Percentiles rank a stretch among this genome's conserved stretches.
phyloP scores from a whole-genome alignment of 148 eudicot genomes.

The Rhododendron ferrugineum region DNA sequence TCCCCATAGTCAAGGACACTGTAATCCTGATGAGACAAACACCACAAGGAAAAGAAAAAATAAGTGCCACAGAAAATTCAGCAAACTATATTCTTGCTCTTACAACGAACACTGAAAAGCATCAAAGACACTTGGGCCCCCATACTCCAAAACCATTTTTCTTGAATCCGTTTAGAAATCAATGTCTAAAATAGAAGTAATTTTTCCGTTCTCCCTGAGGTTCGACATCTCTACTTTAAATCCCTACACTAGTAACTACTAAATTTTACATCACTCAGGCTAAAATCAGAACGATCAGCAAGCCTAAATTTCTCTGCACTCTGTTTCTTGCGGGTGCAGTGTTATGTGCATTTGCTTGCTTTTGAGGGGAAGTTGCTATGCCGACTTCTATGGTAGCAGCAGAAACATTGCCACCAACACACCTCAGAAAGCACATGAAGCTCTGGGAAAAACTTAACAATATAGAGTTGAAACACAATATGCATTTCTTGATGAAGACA shows the following conservation, averaged over 20 bases:
- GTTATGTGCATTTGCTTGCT: background rate
- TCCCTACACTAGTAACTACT: background rate
- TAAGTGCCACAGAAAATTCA: background rate
- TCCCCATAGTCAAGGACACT: constrained; percentile 89
- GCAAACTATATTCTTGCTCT: background rate
- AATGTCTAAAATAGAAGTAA: background rate
- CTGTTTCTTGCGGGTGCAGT: background rate
- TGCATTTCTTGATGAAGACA: background rate
- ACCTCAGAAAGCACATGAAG: background rate
- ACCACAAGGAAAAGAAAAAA: background rate
- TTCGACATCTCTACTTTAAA: background rate
- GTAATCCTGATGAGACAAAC: constrained; percentile 54
- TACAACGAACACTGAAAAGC: background rate
- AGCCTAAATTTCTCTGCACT: background rate
- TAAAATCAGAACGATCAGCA: background rate
- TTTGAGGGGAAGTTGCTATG: background rate
- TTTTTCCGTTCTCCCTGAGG: background rate
- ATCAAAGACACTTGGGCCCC: background rate
- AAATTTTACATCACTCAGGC: background rate
- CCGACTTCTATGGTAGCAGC: background rate
- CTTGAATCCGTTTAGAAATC: background rate
- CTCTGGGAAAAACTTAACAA: background rate
- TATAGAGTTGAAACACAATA: background rate
- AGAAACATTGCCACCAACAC: background rate
- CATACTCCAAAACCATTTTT: background rate